Evolutionary conservation across 805 yeast genomes (phyloP).

Genomic region (Metschnikowia gruessii): DNA sequence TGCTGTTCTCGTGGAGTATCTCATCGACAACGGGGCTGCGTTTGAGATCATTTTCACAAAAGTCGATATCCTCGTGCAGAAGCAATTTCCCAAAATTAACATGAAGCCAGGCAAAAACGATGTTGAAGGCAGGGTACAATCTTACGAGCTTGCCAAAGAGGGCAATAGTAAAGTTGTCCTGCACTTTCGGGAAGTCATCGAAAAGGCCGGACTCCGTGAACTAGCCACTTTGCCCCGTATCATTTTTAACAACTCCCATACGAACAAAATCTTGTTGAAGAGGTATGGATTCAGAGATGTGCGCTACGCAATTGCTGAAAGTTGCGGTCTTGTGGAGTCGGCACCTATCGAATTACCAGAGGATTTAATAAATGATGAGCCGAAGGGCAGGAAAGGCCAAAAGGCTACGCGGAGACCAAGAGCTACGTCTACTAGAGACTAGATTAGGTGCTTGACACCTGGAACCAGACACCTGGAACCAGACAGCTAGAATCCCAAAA

Average conservation of each 20-base stretch:
- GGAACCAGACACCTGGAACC: not conserved
- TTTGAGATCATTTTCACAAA: slow-evolving; percentile 79
- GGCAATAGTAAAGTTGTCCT: slow-evolving; percentile 28
- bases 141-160: slow-evolving; percentile 15
- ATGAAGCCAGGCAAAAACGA: slow-evolving; percentile 11
- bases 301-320: slow-evolving; percentile 48
- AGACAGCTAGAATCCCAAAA: not conserved
- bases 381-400: not conserved
- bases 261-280: slow-evolving; percentile 29
- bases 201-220: slow-evolving; percentile 31
- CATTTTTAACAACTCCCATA: slow-evolving; percentile 52
- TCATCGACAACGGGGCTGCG: slow-evolving; percentile 55
- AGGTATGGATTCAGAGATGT: slow-evolving; percentile 56
- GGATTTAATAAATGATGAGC: not conserved
- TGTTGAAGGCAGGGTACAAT: slow-evolving; percentile 2
- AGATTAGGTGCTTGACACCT: not conserved
- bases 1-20: slow-evolving; percentile 44
- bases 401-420: slow-evolving; percentile 5
- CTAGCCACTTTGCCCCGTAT: slow-evolving; percentile 42
- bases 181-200: slow-evolving; percentile 37
- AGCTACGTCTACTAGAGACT: not conserved
- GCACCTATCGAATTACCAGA: not conserved
- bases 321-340: slow-evolving; percentile 42
- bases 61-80: slow-evolving; percentile 52
- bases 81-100: slow-evolving; percentile 22